These are phyloP conservation scores for Apiotrichum laibachii DNA, from an alignment of 1,284 basidiomycete genomes.

Conservation along the genomic window DNA sequence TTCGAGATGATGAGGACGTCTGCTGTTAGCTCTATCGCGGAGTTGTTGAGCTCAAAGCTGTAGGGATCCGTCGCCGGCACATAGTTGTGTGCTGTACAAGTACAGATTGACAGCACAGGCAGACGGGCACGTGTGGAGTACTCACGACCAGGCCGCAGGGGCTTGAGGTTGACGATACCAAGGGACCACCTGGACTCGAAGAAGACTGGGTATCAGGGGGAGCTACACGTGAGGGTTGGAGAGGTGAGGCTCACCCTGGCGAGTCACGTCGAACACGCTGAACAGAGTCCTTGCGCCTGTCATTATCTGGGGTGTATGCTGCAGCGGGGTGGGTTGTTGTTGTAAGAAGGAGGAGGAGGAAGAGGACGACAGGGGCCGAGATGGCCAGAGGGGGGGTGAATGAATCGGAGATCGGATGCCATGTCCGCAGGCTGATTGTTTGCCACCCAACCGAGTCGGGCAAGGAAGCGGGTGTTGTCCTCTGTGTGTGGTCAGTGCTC, in stretches of 20 bases:
- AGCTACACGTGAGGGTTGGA: no score
- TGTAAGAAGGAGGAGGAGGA: no score
- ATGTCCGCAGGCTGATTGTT: no score
- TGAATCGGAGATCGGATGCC: no score
- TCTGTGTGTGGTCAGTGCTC: no score
- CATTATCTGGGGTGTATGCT: background rate
- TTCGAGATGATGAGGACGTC: constrained; percentile 85
- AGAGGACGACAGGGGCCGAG: background rate
- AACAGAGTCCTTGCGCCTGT: constrained; percentile 56
- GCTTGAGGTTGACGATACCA: constrained; percentile 89
- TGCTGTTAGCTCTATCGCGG: constrained; percentile 41
- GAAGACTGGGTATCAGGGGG: constrained; percentile 57
- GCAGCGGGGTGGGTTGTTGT: background rate
- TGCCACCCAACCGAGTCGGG: no score
- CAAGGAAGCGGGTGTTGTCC: no score
- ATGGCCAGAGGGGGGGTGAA: no score
- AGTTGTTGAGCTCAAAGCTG: background rate
- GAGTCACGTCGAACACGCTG: constrained; percentile 77
- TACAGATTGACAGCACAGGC: no score
- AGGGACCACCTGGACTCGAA: constrained; percentile 66
- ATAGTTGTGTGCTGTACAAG: no score
- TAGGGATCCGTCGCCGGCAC: no score
- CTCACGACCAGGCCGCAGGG: constrained; percentile 87
- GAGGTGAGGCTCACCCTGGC: constrained; percentile 54
- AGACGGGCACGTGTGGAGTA: constrained; percentile 19